Evolutionary conservation across 495 filamentous ascomycete genomes (phyloP).

Genomic region (Stereocaulon alpinum): DNA sequence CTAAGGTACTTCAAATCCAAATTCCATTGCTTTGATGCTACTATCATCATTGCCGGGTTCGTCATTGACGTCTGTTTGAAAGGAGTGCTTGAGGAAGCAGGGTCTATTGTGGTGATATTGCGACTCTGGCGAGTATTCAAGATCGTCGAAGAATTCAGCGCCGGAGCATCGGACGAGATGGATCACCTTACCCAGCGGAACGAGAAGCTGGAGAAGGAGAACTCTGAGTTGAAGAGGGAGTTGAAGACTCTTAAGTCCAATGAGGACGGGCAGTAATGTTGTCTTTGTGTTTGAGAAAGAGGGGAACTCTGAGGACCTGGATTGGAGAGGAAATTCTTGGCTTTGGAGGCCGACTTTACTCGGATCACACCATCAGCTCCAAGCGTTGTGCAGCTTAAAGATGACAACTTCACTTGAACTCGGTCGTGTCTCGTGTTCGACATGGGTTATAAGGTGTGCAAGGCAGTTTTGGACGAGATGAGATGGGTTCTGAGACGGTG

Average conservation of each 20-base stretch:
- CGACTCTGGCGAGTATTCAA: conserved; percentile 61
- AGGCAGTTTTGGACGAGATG: no score
- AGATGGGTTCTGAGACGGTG: no score
- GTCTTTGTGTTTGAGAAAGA: neutral
- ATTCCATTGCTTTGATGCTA: conserved; percentile 55
- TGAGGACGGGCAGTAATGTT: conserved; percentile 1
- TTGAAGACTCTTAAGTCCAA: conserved; percentile 25
- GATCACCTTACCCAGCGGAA: conserved; percentile 34
- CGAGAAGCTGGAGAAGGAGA: conserved; percentile 37
- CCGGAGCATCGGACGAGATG: conserved; percentile 47
- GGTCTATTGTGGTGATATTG: conserved; percentile 50
- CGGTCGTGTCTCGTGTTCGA: no score
- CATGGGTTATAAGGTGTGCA: no score
- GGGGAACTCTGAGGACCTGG: neutral
- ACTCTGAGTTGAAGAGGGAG: conserved; percentile 33
- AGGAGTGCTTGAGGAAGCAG: conserved; percentile 49
- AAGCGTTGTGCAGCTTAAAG: no score
- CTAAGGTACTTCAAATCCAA: conserved; percentile 48
- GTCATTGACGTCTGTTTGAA: conserved; percentile 45
- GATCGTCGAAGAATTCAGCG: conserved; percentile 53
- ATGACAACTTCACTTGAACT: no score
- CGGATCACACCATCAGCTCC: no score
- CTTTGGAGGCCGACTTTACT: neutral
- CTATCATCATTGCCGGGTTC: conserved; percentile 51
- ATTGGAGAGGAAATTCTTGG: neutral